phyloP scores from a whole-genome alignment of 345 rosid species.

The Theobroma cacao region DNA sequence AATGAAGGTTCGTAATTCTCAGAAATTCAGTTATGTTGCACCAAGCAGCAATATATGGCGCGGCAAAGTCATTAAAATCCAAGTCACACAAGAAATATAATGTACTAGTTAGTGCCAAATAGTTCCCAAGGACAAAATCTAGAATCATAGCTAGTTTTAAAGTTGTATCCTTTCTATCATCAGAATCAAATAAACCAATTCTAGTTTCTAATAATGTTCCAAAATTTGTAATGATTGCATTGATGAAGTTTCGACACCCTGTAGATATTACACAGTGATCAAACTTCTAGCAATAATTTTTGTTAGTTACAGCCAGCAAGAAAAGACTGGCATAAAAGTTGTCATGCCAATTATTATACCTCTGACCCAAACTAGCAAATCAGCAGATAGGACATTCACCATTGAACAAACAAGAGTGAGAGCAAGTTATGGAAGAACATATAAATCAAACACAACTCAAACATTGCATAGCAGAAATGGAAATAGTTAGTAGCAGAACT shows the following conservation, averaged over 20 bases:
- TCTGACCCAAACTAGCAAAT: not conserved
- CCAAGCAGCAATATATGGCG: not conserved
- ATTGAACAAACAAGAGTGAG: not conserved
- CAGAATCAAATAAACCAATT: not conserved
- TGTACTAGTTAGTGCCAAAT: not conserved
- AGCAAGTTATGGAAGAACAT: not conserved
- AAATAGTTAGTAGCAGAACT: not conserved
- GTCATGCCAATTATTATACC: not conserved
- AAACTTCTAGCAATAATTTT: not conserved
- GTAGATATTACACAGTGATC: not conserved
- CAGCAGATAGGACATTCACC: not conserved
- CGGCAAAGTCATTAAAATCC: not conserved
- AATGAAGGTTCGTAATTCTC: not conserved
- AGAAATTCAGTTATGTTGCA: not conserved
- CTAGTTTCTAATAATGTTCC: not conserved
- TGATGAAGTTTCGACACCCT: not conserved
- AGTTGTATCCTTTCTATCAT: not conserved
- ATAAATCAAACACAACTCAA: not conserved
- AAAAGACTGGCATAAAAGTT: not conserved
- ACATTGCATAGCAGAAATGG: not conserved
- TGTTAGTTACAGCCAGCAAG: not conserved
- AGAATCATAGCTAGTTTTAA: not conserved
- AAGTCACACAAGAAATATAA: not conserved
- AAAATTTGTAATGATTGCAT: not conserved
- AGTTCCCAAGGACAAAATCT: not conserved